A percentile compares a stretch with the other conserved stretches of the same genome.
phyloP scores from a whole-genome alignment of 257 asterid species.

The Ophiorrhiza pumila region DNA sequence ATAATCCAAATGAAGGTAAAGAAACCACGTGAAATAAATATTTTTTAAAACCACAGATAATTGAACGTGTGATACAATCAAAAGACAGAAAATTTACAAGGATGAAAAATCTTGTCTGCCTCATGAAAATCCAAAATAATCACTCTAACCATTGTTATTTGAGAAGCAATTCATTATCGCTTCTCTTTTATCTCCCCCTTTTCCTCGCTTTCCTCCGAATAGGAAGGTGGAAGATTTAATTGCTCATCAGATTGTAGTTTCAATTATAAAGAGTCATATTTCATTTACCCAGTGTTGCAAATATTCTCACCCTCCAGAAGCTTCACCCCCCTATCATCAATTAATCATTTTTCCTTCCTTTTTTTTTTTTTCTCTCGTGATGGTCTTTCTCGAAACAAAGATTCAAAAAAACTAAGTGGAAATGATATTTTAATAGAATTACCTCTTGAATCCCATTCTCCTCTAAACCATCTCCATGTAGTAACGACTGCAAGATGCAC shows the following conservation, averaged over 20 bases:
- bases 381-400: background rate
- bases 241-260: background rate
- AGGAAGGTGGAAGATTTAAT: background rate
- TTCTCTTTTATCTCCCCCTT: background rate
- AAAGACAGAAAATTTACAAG: background rate
- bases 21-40: background rate
- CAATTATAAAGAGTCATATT: background rate
- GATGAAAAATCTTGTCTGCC: background rate
- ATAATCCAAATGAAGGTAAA: background rate
- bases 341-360: background rate
- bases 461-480: constrained; percentile 83
- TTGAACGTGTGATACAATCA: background rate
- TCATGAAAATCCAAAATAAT: background rate
- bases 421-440: constrained; percentile 27
- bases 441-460: constrained; percentile 91
- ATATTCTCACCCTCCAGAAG: background rate
- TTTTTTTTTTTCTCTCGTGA: background rate
- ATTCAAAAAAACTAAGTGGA: background rate
- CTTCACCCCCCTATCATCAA: background rate
- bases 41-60: background rate
- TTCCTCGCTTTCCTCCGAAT: background rate
- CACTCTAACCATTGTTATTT: background rate
- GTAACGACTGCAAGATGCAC: constrained; percentile 57
- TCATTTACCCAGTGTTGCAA: background rate
- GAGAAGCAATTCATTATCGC: background rate